phyloP scores from a whole-genome alignment of 2,329 filamentous ascomycete genomes.

The Bipolaris cookei region DNA sequence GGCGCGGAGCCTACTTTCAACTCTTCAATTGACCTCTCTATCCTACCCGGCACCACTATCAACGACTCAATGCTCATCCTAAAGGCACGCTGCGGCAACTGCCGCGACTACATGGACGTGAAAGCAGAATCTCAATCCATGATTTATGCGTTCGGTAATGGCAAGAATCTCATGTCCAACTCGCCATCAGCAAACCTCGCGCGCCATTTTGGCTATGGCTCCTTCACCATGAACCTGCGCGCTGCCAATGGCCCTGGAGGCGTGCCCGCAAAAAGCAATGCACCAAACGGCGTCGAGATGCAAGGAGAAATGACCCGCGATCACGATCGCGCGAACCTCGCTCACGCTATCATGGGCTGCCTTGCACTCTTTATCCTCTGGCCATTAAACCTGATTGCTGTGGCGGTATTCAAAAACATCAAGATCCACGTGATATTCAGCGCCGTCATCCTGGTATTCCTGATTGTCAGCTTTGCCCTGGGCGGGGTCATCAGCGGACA shows the following conservation, averaged over 20 bases:
- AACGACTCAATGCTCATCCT: slow-evolving; percentile 48
- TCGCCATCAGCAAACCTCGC: slow-evolving; percentile 44
- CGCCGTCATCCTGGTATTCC: slow-evolving; percentile 45
- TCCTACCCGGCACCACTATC: slow-evolving; percentile 41
- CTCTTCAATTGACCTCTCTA: slow-evolving; percentile 35
- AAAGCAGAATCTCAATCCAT: slow-evolving; percentile 45
- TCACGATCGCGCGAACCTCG: slow-evolving; percentile 35
- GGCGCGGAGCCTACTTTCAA: slow-evolving; percentile 47
- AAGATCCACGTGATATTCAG: slow-evolving; percentile 53
- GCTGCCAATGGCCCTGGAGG: slow-evolving; percentile 45
- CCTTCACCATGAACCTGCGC: slow-evolving; percentile 52
- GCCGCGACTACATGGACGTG: slow-evolving; percentile 46
- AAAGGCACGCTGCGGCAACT: slow-evolving; percentile 49
- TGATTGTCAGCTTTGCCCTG: slow-evolving; percentile 49
- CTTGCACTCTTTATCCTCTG: slow-evolving; percentile 44
- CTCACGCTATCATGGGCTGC: slow-evolving; percentile 42
- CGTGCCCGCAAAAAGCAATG: slow-evolving; percentile 39
- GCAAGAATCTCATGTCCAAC: slow-evolving; percentile 36
- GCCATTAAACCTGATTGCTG: slow-evolving; percentile 43
- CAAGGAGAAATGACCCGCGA: slow-evolving; percentile 32
- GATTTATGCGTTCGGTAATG: slow-evolving; percentile 53
- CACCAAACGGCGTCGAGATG: slow-evolving; percentile 34
- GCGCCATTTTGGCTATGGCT: slow-evolving; percentile 49
- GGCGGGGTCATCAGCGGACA: slow-evolving; percentile 52
- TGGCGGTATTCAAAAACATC: slow-evolving; percentile 50